These are phyloP conservation scores for Symbiodinium natans DNA, from an alignment of 73 alveolate species.

Conservation along the genomic window DNA sequence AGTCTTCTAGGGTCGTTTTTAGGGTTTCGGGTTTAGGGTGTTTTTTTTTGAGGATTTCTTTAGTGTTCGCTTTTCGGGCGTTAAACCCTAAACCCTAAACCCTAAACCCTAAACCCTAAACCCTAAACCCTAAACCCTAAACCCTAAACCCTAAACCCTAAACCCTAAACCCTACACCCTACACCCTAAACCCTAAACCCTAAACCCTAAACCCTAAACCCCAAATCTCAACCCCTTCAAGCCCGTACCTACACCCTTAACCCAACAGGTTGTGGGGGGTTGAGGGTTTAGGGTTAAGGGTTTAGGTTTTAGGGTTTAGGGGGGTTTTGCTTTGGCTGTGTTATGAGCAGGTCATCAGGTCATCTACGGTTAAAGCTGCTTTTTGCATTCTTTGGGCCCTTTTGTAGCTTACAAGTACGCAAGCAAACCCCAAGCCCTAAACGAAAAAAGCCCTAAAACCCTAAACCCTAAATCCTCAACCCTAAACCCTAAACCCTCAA, in stretches of 20 bases:
- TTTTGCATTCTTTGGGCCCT: too few species aligned
- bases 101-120: neutral
- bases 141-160: neutral
- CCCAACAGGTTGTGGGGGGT: too few species aligned
- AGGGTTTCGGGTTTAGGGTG: neutral
- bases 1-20: neutral
- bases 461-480: neutral
- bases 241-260: neutral
- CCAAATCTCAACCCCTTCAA: too few species aligned
- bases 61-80: too few species aligned
- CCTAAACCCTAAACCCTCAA: neutral
- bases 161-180: neutral
- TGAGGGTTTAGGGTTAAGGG: too few species aligned
- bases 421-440: neutral
- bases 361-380: too few species aligned
- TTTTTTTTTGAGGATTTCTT: too few species aligned
- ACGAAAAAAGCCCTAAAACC: neutral
- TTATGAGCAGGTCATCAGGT: too few species aligned
- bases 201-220: neutral
- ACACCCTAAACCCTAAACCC: neutral
- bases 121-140: neutral
- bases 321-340: too few species aligned
- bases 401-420: too few species aligned
- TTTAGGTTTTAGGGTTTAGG: too few species aligned
- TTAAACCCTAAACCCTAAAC: too few species aligned